Conservation (phyloP, 352 stramenopile species). For the Bremia lactucae region DNA sequence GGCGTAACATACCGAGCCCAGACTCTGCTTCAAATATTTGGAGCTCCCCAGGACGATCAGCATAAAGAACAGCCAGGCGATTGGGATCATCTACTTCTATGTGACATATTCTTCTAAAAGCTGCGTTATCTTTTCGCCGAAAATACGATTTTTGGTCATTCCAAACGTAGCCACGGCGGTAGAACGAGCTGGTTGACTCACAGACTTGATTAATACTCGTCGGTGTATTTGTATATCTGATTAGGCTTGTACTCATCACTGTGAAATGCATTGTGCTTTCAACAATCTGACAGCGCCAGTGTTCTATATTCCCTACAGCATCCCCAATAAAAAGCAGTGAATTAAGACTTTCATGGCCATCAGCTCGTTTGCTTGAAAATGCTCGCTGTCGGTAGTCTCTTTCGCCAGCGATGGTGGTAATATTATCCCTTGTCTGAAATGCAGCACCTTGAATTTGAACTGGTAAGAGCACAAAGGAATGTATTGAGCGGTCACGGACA, state of each 20-base stretch:
- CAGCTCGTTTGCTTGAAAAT: slow-evolving; percentile 40
- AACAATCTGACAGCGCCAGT: slow-evolving; percentile 63
- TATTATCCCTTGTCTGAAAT: slow-evolving; percentile 40
- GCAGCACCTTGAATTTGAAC: slow-evolving; percentile 40
- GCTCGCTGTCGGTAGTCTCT: slow-evolving; percentile 72
- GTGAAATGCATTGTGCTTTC: slow-evolving; percentile 49
- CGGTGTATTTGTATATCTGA: slow-evolving; percentile 3
- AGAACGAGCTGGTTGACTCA: slow-evolving; percentile 15
- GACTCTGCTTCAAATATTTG: slow-evolving; percentile 75
- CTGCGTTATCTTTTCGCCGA: slow-evolving; percentile 1
- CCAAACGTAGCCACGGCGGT: slow-evolving; percentile 25
- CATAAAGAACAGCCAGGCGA: slow-evolving; percentile 56
- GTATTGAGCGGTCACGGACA: slow-evolving; percentile 16
- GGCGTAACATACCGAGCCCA: slow-evolving; percentile 60
- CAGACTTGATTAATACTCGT: slow-evolving; percentile 2
- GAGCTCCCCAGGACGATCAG: slow-evolving; percentile 32
- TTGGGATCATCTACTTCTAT: slow-evolving; percentile 84
- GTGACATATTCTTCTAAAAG: slow-evolving; percentile 30
- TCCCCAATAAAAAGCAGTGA: slow-evolving; percentile 72
- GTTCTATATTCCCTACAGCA: slow-evolving; percentile 40
- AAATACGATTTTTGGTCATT: slow-evolving; percentile 6
- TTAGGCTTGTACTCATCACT: slow-evolving; percentile 48
- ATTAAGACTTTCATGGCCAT: slow-evolving; percentile 35
- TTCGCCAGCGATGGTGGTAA: slow-evolving; percentile 69
- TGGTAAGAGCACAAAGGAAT: slow-evolving; percentile 36